These are phyloP conservation scores for Aspergillus sojae DNA, from an alignment of 2,329 filamentous ascomycete genomes.

Conservation along the genomic window DNA sequence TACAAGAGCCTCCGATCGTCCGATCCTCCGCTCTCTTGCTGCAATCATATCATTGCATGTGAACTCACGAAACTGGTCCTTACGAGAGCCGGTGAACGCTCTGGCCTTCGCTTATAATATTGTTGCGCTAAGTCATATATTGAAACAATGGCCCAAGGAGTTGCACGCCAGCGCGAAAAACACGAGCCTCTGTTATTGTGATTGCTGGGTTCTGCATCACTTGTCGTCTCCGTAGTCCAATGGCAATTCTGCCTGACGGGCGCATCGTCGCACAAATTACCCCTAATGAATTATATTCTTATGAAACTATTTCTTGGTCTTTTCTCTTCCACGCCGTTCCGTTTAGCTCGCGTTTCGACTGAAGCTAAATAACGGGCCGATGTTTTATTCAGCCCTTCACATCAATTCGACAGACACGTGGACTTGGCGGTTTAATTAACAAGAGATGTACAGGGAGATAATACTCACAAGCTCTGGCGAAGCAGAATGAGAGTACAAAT, in stretches of 20 bases:
- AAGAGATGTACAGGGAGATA: neutral
- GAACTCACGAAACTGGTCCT: neutral
- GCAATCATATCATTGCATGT: neutral
- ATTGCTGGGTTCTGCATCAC: neutral
- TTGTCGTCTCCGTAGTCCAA: neutral
- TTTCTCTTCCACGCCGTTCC: neutral
- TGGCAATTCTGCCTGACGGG: neutral
- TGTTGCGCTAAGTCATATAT: neutral
- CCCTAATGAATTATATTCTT: too few relatives aligned
- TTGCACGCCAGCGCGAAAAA: neutral
- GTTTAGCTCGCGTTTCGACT: neutral
- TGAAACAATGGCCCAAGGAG: neutral
- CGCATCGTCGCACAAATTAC: neutral
- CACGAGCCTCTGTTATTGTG: neutral
- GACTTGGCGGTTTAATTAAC: neutral
- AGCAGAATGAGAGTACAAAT: slow-evolving; percentile 9
- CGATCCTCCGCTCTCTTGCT: neutral
- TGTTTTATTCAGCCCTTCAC: neutral
- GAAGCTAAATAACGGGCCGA: neutral
- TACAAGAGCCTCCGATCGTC: too few relatives aligned
- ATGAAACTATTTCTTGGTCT: neutral
- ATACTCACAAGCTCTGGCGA: neutral
- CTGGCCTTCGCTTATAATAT: neutral
- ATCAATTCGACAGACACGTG: neutral
- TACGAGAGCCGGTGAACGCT: neutral